Base-by-base conservation (phyloP, 2,329 filamentous ascomycete genomes). In the Hymenoscyphus salicellus region DNA sequence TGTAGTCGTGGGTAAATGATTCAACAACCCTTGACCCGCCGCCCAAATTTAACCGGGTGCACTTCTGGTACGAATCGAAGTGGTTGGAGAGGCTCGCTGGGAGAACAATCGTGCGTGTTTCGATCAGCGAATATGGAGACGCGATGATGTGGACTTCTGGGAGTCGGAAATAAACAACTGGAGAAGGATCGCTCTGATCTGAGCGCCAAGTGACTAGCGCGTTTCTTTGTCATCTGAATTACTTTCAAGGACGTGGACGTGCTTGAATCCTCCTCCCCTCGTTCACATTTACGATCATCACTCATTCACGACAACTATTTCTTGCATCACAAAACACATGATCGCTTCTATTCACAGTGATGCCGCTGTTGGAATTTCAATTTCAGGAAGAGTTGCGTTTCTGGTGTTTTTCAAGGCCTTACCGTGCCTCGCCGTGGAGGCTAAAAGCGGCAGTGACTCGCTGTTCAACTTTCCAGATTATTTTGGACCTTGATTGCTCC, bases 211-310 rank as follows among this genome's bases (percentile, higher is more conserved):
- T 38, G 17, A 14, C 30, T 58, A 58, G 55, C 55, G 3, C 6
- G 30, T 20, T 38, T 58, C 30, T 58, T 58, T 58, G 55, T 58
- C 32, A 58, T 32, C 55, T 33, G 28, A 23, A 52, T 11, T 38
- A 23, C 5, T 23, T 6, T n/a, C n/a, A n/a, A n/a, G n/a, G n/a
- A n/a, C n/a, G n/a, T n/a, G 33, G 33, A 38, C 33, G 33, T 14
- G 28, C 28, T 36, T 36, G 10, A 14, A 36, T 36, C 33, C 11
- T 11, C 33, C 8, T 14, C 10, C 8, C 17, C 55, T 57, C 55
- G 14, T 33, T n/a, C 55, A 23, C 30, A 16, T 58, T 38, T 20
- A 36, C 17, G 4, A 5, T 6, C 16, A 32, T 10, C 55, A 36
- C 55, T 23, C 7, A 23, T 49, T 23, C 43, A 49, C 43, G 6